Conservation (phyloP, 2,329 filamentous ascomycete species). For the Zymoseptoria ardabiliae region DNA sequence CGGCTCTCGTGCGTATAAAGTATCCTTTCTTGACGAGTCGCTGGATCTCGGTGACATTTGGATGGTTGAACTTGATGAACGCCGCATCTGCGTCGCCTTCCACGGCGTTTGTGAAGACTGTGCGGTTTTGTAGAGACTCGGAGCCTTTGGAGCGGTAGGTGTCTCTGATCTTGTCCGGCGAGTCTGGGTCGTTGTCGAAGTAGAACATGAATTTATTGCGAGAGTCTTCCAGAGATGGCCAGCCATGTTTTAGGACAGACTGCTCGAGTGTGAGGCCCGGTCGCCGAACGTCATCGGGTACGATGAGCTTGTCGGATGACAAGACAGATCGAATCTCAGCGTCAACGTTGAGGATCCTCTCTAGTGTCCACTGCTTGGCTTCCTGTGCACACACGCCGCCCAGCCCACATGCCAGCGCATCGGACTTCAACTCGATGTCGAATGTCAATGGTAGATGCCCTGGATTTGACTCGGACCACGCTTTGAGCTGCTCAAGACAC, state of each 20-base stretch:
- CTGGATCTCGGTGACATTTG: constrained; percentile 37
- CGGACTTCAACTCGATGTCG: constrained; percentile 45
- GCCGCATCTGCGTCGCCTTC: constrained; percentile 42
- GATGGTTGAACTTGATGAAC: constrained; percentile 46
- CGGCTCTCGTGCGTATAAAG: constrained; percentile 44
- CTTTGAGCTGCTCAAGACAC: constrained; percentile 39
- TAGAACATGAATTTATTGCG: constrained; percentile 44
- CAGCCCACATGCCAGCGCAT: constrained; percentile 28
- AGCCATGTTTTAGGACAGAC: constrained; percentile 41
- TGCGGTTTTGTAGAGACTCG: constrained; percentile 37
- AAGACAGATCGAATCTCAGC: constrained; percentile 43
- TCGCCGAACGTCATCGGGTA: constrained; percentile 42
- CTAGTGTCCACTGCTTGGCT: constrained; percentile 39
- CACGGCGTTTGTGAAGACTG: constrained; percentile 43
- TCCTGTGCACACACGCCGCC: constrained; percentile 35
- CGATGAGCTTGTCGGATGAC: constrained; percentile 35
- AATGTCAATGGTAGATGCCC: constrained; percentile 42
- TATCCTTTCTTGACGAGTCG: constrained; percentile 41
- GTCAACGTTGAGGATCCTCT: constrained; percentile 39
- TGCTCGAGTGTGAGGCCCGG: constrained; percentile 39
- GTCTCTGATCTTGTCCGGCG: constrained; percentile 27
- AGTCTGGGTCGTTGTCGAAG: constrained; percentile 44
- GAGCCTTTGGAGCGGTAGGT: constrained; percentile 34
- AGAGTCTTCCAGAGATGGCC: constrained; percentile 40
- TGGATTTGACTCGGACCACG: constrained; percentile 39